Evolutionary conservation across 192 early-diverging fungal species (phyloP).

Genomic region (Umbelopsis isabellina): DNA sequence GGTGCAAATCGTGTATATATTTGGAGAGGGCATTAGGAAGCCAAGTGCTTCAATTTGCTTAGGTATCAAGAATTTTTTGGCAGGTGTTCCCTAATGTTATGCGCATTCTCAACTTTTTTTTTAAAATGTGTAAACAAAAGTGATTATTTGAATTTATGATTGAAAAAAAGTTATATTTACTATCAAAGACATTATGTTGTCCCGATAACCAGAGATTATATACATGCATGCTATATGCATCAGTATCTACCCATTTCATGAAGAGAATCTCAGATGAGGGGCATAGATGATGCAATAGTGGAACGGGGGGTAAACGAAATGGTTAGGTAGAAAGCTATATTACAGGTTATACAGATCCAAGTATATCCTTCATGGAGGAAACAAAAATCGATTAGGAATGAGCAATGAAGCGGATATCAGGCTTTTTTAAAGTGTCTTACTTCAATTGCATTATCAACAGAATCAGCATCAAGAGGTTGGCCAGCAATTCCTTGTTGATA

Average conservation of each 20-base stretch:
- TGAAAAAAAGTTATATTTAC: too few relatives aligned
- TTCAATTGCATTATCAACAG: constrained; percentile 8
- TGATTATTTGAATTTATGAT: too few relatives aligned
- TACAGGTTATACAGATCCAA: constrained; percentile 13
- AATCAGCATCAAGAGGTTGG: constrained; percentile 15
- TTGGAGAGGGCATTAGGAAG: not conserved
- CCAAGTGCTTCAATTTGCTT: too few relatives aligned
- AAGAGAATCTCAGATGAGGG: not conserved
- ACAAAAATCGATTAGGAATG: not conserved
- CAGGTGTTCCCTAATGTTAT: not conserved
- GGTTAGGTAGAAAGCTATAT: not conserved
- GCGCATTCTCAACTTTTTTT: too few relatives aligned
- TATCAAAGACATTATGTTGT: too few relatives aligned
- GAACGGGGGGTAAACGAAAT: not conserved
- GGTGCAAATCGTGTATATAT: not conserved
- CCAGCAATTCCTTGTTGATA: constrained; percentile 12
- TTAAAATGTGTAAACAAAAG: too few relatives aligned
- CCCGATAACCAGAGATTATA: too few relatives aligned
- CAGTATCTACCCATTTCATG: not conserved
- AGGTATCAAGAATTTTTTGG: not conserved
- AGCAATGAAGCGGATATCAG: too few relatives aligned
- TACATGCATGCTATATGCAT: too few relatives aligned
- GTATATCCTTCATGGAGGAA: not conserved
- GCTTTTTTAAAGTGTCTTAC: not conserved
- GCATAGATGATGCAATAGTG: not conserved